These are phyloP conservation scores for Nicotiana tomentosiformis DNA, from an alignment of 257 asterid genomes.

Conservation along the genomic window DNA sequence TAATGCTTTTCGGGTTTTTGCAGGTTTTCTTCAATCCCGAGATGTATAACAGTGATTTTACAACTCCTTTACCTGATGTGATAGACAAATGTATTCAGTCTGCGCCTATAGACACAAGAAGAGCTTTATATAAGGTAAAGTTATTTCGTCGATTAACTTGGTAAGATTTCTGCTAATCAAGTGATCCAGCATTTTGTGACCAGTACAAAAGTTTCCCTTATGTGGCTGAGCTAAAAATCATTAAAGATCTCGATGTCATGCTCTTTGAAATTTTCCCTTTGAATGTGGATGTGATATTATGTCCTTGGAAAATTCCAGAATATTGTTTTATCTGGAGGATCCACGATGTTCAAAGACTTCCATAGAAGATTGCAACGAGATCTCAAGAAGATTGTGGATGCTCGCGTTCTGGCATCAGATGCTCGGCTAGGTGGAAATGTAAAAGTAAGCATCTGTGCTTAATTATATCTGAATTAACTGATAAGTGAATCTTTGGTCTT, in stretches of 20 bases:
- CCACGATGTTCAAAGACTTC: conserved; percentile 97
- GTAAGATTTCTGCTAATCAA: neutral
- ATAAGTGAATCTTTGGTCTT: neutral
- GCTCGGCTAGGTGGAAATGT: conserved; percentile 59
- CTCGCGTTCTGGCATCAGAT: conserved; percentile 68
- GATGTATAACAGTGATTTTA: conserved; percentile 56
- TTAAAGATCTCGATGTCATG: neutral
- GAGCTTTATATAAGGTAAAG: conserved; percentile 81
- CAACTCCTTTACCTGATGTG: conserved; percentile 81
- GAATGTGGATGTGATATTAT: neutral
- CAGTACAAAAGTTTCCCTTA: neutral
- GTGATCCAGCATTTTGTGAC: neutral
- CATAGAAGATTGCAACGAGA: conserved; percentile 84
- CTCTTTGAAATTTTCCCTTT: neutral
- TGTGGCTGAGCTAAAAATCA: neutral
- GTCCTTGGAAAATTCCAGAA: conserved; percentile 40
- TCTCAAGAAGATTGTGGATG: conserved; percentile 79
- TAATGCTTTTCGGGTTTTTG: neutral
- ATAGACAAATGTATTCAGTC: conserved; percentile 94
- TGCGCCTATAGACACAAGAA: conserved; percentile 97
- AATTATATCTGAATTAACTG: neutral
- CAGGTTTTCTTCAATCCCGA: conserved; percentile 97
- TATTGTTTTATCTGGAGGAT: conserved; percentile 91
- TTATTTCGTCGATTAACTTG: neutral
- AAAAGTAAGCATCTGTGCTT: conserved; percentile 36